Base-by-base conservation (phyloP, 2,329 filamentous ascomycete species). In the Dothideomycetes sp. region DNA sequence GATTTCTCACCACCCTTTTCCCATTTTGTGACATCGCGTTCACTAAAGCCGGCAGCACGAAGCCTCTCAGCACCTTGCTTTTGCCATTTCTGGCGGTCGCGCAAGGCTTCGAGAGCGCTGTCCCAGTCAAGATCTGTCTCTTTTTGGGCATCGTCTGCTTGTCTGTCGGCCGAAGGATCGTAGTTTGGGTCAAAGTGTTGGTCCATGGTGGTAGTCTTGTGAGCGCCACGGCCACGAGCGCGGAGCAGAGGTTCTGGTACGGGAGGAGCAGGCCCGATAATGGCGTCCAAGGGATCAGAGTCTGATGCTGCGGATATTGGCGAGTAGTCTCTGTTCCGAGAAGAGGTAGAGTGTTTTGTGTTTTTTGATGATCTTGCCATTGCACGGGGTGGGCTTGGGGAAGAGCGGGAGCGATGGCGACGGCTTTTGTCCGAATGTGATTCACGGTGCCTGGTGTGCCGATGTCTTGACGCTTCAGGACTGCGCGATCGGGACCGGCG, bases 71-170 rank as follows among this genome's bases (percentile, higher is more conserved):
- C 83, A 20, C 86, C 84, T 50, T 80, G 76, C 47, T 79, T 71
- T 53, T 77, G 79, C 76, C 83, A 87, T 49, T 79, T 80, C 49
- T 84, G 76, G n/a, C 85, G 77, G 56, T 94, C 86, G 27, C 82
- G 74, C 42, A 85, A 70, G 4, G 80, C 78, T 60, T 94, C 86
- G 1, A 91, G 67, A 1, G 83, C 78, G 51, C 84, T 76, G 31
- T 84, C 82, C 87, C 86, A 94, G 45, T 84, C 77, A 10, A 32
- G 13, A 46, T 80, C 78, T 4, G 42, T 40, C 19, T 69, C 70
- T 23, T 33, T 7, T 5, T 33, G 23, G 3, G 63, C 65, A 1
- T 68, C 65, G 46, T 59, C 48, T 30, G 67, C 62, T 10, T 49
- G 47, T 1, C 48, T 31, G 27, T 69, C 63, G 3, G 81, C 60